phyloP scores from a whole-genome alignment of 148 eudicot genomes.

The Chenopodium album region DNA sequence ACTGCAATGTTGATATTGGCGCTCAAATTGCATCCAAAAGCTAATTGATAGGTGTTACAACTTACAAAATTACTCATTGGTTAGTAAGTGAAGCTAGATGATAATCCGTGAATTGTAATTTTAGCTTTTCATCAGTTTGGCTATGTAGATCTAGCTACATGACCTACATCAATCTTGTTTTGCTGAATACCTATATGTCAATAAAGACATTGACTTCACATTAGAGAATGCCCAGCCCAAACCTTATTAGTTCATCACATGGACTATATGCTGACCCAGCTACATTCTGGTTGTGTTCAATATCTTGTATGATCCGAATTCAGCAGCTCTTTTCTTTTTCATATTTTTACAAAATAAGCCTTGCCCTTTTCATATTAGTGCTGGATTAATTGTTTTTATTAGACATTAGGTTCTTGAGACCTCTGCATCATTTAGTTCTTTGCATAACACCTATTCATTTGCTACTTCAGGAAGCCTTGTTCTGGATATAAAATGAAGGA shows the following conservation, averaged over 20 bases:
- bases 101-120: background rate
- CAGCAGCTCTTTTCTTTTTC: background rate
- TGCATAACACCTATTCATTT: background rate
- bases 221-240: background rate
- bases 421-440: background rate
- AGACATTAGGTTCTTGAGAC: background rate
- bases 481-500: conserved; percentile 91
- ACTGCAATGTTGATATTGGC: too few species aligned
- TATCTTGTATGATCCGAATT: background rate
- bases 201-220: background rate
- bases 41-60: too few species aligned
- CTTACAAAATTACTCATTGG: too few species aligned
- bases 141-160: background rate
- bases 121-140: background rate
- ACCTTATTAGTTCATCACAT: background rate
- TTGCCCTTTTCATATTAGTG: background rate
- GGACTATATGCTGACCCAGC: background rate
- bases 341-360: background rate
- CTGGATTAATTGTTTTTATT: background rate
- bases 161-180: background rate
- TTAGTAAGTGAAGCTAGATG: background rate
- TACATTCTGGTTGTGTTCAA: too few species aligned
- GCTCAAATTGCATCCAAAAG: too few species aligned
- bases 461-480: conserved; percentile 68
- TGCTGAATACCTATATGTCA: background rate